Evolutionary conservation across 129 eudicot genomes (phyloP).

Genomic region (carrot (Daucus carota)): DH1_v3.0 NC_030387.2:24499001-24499500

Average conservation of each 20-base stretch:
- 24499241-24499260: background rate
- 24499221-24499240: constrained; percentile 63
- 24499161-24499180: constrained; percentile 67
- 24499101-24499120: constrained; percentile 70
- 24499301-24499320: background rate
- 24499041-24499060: constrained; percentile 81
- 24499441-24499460: constrained; percentile 77
- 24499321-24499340: background rate
- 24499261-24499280: background rate
- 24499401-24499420: constrained; percentile 53
- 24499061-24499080: constrained; percentile 92
- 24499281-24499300: background rate
- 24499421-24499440: constrained; percentile 61
- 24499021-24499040: constrained; percentile 76
- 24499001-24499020: constrained; percentile 95
- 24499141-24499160: constrained; percentile 93
- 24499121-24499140: constrained; percentile 93
- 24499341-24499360: background rate
- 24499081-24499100: constrained; percentile 82
- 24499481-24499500: constrained; percentile 71
- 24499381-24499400: constrained; percentile 55
- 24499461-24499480: constrained; percentile 74
- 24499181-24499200: constrained; percentile 93
- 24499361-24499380: background rate
- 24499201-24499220: constrained; percentile 79